Base-by-base conservation (phyloP, 768 basidiomycete genomes). In the Xanthoconium purpureum region DNA sequence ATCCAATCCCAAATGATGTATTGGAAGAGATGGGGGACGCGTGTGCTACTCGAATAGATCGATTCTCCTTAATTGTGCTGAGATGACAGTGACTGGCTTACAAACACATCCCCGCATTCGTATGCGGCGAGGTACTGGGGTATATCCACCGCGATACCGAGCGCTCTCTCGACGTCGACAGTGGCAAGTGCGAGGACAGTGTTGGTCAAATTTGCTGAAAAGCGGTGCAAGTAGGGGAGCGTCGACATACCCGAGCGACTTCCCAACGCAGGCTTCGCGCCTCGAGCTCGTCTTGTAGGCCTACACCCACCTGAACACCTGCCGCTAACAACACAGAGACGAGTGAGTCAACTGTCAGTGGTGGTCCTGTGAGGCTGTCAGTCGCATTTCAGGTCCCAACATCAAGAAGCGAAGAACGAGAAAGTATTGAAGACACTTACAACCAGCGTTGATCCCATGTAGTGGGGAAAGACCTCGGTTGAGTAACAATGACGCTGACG, bases 401-500 rank as follows among this genome's bases (percentile, higher is more conserved):
- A 35, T 12, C 33, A 35, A 8, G 12, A 35, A 12, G 8, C 12
- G 6, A 35, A 35, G 9, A 35, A 24, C 24, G 24, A 24, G 24
- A 24, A 24, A 24, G 24, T 9, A 47, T 35, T 5, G 39, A 13
- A 42, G 18, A 28, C 14, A 15, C 84, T 62, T 62, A 86, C 86
- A 87, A 80, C 54, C 89, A 74, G 46, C 81, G 76, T 42, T 76
- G 66, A 51, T 89, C 84, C 91, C 91, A 94, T 4, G 70, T 71
- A 4, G 54, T 60, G 0, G 90, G 89, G 73, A 78, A 88, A 0
- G 87, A 82, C 40, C 89, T 74, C 0, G 83, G 69, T 6, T 81
- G 81, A 0, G 80, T 75, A 28, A 94, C 73, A 29, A 94, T 80
- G n/a, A 93, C 87, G 39, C 86, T 85, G 3, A 94, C 80, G 10